Percentiles rank a stretch among this genome's conserved stretches.
Conservation (phyloP, 331 rosid genomes). For the Phaseolus coccineus region DNA sequence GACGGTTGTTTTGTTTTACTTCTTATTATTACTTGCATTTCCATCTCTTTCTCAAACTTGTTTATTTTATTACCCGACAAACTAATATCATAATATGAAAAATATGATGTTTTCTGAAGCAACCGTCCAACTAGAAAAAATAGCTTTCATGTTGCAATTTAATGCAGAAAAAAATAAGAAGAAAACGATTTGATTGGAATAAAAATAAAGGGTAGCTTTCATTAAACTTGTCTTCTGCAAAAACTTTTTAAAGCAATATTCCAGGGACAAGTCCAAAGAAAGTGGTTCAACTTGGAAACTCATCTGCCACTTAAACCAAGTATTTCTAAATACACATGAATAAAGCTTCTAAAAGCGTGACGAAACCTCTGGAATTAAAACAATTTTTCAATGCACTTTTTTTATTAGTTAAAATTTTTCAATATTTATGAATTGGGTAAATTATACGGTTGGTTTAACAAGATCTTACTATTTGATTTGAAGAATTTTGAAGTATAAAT, state of each 20-base stretch:
- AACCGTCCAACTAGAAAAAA: conserved; percentile 32
- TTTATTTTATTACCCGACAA: not conserved
- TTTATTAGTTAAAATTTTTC: not conserved
- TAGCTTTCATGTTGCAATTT: conserved; percentile 34
- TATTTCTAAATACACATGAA: conserved; percentile 32
- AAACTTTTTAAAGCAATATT: conserved; percentile 35
- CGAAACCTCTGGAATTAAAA: not conserved
- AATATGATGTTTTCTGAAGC: conserved; percentile 21
- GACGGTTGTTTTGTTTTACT: conserved; percentile 29
- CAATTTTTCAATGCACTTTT: not conserved
- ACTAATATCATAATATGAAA: conserved; percentile 4
- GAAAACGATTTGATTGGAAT: not conserved
- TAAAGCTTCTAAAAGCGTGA: not conserved
- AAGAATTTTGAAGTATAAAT: too few species aligned
- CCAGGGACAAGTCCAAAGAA: conserved; percentile 46
- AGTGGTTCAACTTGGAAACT: conserved; percentile 26
- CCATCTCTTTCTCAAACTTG: not conserved
- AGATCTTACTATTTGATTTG: not conserved
- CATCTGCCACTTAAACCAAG: conserved; percentile 49
- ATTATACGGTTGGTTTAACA: not conserved
- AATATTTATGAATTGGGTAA: not conserved
- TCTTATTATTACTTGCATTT: not conserved
- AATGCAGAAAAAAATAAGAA: not conserved
- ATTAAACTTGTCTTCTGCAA: conserved; percentile 44
- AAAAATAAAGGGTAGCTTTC: conserved; percentile 47